Percentiles rank a stretch among this genome's conserved stretches.
Conservation (phyloP, 2,329 filamentous ascomycete species). For the Tolypocladium tundrense region DNA sequence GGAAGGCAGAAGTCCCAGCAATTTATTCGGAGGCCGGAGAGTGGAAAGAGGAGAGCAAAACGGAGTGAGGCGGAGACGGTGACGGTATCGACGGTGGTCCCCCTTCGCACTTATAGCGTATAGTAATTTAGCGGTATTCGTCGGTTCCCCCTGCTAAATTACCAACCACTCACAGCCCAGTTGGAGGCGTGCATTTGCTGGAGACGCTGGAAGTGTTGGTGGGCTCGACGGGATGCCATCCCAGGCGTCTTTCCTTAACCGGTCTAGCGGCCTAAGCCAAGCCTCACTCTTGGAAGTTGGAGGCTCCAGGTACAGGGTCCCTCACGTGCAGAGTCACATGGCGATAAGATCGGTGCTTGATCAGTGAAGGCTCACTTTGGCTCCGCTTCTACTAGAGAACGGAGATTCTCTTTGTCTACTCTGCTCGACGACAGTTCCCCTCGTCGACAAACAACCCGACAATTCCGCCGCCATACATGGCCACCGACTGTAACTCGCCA, state of each 20-base stretch:
- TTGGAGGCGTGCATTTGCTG: not conserved
- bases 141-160: not conserved
- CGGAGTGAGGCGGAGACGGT: not conserved
- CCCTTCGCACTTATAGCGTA: not conserved
- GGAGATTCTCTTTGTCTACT: not conserved
- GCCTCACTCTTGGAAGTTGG: not conserved
- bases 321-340: constrained; percentile 8
- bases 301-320: not conserved
- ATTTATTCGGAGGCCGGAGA: not conserved
- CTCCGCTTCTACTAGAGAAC: not conserved
- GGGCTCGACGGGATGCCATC: not conserved
- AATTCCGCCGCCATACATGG: not conserved
- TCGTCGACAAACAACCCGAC: not conserved
- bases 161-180: not conserved
- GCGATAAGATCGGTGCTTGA: not conserved
- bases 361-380: too few relatives aligned
- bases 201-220: not conserved
- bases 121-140: not conserved
- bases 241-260: not conserved
- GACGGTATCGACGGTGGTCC: not conserved
- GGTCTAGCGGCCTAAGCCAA: not conserved
- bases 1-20: not conserved
- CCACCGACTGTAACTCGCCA: constrained; percentile 10
- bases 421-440: not conserved
- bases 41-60: not conserved